Evolutionary conservation across 176 grass and related monocot genomes (phyloP), one percentile per base, ranked within the genome.

Genomic region (Lolium rigidum): DNA sequence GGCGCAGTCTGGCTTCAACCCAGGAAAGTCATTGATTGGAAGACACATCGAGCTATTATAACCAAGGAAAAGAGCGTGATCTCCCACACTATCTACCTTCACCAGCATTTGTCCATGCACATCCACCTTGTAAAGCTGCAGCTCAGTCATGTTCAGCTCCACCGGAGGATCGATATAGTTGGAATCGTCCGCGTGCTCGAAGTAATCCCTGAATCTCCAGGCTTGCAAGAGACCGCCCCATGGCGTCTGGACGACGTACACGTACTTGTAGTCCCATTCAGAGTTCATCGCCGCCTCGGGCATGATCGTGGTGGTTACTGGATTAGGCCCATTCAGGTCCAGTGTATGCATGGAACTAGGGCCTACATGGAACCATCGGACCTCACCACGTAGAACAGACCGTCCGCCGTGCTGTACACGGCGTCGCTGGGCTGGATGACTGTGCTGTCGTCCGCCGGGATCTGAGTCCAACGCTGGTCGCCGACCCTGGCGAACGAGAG

Each of bases 401-500:
- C 16, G 5, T 57, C 17, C 17, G 55, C 17, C 5, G 55, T 20
- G 55, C 16, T 20, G 55, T 57, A 18, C 17, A 8, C 55, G 17
- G 16, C 55, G 17, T 57, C 17, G 17, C 55, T 20, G 55, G 18
- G 16, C 6, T 57, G 17, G 55, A 57, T 17, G 55, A 17, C 6
- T 57, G 55, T 57, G 55, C 17, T 57, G 67, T 70, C 67, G 2
- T 37, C 16, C 14, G 41, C 37, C 4, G 38, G 17, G 72, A 85
- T 64, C 58, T 26, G 51, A 8, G 83, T 88, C 86, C 79, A 88
- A 4, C 55, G 50, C 65, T 76, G 22, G 43, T 88, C 56, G 4
- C 79, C 79, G 10, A 49, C 21, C 49, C 68, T 64, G 3, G 52
- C 67, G 10, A 37, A 83, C 7, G 54, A 88, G 68, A 88, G 56